These are phyloP conservation scores for Artemisia argyi DNA, from an alignment of 129 eudicot genomes.

Conservation along the genomic window DNA sequence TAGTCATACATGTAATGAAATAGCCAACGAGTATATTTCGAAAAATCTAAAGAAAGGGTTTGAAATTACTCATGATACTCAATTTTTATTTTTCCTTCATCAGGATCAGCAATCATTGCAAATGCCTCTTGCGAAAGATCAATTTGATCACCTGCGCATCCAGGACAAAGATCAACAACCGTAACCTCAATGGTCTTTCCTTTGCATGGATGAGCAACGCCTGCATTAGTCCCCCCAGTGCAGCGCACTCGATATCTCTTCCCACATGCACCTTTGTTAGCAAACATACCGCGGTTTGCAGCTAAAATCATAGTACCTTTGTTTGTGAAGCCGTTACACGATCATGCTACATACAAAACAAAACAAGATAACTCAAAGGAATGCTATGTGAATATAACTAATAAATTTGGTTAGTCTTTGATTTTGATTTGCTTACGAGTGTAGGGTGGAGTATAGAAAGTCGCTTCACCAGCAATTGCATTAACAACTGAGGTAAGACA, in stretches of 20 bases:
- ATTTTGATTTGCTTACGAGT: slow-evolving; percentile 33
- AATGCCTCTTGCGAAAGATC: slow-evolving; percentile 56
- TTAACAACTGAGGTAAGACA: slow-evolving; percentile 35
- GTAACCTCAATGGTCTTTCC: slow-evolving; percentile 31
- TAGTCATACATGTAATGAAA: no score
- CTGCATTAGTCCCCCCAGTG: slow-evolving; percentile 23
- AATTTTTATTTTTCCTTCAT: slow-evolving; percentile 38
- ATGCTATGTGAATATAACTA: background rate
- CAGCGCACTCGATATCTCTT: slow-evolving; percentile 21
- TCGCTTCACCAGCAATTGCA: slow-evolving; percentile 46
- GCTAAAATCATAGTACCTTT: slow-evolving; percentile 25
- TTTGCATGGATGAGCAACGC: slow-evolving; percentile 35
- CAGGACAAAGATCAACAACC: slow-evolving; percentile 51
- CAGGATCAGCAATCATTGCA: slow-evolving; percentile 34
- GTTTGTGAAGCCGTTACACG: slow-evolving; percentile 23
- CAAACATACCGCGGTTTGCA: slow-evolving; percentile 20
- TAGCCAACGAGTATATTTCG: background rate
- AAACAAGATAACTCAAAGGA: background rate
- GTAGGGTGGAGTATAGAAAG: slow-evolving; percentile 43
- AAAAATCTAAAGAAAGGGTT: background rate
- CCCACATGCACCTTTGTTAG: slow-evolving; percentile 22
- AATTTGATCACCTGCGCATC: slow-evolving; percentile 32
- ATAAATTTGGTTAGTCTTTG: background rate
- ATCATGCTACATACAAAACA: slow-evolving; percentile 16
- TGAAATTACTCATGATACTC: slow-evolving; percentile 31